Evolutionary conservation across 805 yeast species (phyloP).

Genomic region (Candida maris): DNA sequence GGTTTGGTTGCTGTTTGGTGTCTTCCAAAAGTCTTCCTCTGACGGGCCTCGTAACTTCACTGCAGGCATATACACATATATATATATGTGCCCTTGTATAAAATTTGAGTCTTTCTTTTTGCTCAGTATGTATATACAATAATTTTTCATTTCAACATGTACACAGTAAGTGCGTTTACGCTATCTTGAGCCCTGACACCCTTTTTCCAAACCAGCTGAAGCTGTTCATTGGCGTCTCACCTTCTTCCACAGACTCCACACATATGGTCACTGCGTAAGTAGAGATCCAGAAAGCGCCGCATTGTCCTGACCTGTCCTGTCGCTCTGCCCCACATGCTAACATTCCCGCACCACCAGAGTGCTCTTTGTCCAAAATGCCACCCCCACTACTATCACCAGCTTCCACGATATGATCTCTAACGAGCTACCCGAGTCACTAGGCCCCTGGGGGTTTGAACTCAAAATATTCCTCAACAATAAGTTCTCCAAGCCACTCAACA

Average conservation of each 20-base stretch:
- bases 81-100: not conserved
- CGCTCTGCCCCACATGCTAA: too few species aligned
- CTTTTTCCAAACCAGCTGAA: too few species aligned
- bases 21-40: too few species aligned
- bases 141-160: too few species aligned
- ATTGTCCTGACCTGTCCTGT: too few species aligned
- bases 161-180: too few species aligned
- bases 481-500: conserved; percentile 40
- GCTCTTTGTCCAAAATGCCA: conserved; percentile 39
- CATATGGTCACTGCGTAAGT: conserved; percentile 33
- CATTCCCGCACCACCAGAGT: conserved; percentile 30
- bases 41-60: not conserved
- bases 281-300: too few species aligned
- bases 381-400: conserved; percentile 59
- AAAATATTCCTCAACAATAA: conserved; percentile 66
- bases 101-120: too few species aligned
- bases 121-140: not conserved
- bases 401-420: conserved; percentile 71
- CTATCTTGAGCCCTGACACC: too few species aligned
- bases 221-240: too few species aligned
- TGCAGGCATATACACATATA: not conserved
- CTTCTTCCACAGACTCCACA: too few species aligned
- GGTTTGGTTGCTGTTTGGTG: conserved; percentile 1
- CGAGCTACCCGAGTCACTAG: conserved; percentile 57
- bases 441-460: conserved; percentile 67